phyloP scores from a whole-genome alignment of 345 rosid species.

The Acer negundo region DNA sequence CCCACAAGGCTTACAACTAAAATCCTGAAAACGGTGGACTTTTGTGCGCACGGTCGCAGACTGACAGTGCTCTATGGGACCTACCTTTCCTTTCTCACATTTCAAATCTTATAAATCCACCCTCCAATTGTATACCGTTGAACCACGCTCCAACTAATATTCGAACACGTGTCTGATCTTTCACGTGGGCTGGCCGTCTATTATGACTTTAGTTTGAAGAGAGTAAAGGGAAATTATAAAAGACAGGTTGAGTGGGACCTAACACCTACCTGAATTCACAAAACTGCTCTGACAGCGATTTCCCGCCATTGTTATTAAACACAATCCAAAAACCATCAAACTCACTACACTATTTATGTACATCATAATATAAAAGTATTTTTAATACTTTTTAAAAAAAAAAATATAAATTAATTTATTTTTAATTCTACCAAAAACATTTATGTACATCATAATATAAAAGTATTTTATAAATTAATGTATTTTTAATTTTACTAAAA shows the following conservation, averaged over 20 bases:
- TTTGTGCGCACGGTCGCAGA: slow-evolving; percentile 42
- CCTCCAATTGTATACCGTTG: accelerated
- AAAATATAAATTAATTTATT: too few relatives aligned
- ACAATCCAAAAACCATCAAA: too few relatives aligned
- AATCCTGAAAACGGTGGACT: slow-evolving; percentile 43
- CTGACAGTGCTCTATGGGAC: slow-evolving; percentile 13
- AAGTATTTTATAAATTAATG: too few relatives aligned
- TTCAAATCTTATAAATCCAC: neutral
- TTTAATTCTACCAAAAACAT: too few relatives aligned
- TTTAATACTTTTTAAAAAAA: too few relatives aligned
- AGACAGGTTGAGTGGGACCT: slow-evolving; percentile 7
- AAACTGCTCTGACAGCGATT: slow-evolving; percentile 41
- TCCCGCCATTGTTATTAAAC: slow-evolving; percentile 28
- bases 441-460: too few relatives aligned
- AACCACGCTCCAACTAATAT: neutral
- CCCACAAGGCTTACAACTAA: slow-evolving; percentile 23
- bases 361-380: too few relatives aligned
- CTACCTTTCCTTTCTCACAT: neutral
- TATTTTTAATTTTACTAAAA: too few relatives aligned
- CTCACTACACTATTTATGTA: too few relatives aligned
- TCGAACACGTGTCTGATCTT: neutral
- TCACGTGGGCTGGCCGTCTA: neutral
- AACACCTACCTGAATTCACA: slow-evolving; percentile 26
- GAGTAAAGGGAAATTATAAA: neutral
- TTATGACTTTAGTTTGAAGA: too few relatives aligned